Percentiles rank a stretch among this genome's conserved stretches.
Evolutionary conservation across 2,329 filamentous ascomycete species (phyloP).

Genomic region (Venturia nashicola): DNA sequence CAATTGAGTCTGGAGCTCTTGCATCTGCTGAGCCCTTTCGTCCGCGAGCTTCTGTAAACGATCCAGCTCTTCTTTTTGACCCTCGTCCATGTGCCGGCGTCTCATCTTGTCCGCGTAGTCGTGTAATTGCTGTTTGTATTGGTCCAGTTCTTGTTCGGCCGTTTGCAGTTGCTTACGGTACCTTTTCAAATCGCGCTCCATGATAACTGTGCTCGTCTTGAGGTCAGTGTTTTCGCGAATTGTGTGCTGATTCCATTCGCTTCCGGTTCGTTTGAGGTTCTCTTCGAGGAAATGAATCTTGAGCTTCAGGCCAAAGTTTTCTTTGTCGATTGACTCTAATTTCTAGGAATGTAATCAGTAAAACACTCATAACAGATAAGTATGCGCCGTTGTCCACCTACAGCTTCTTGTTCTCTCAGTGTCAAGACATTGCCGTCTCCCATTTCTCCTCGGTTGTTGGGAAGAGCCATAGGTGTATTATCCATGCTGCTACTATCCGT

Average conservation of each 20-base stretch:
- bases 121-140: constrained; percentile 67
- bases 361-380: neutral
- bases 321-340: constrained; percentile 93
- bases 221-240: constrained; percentile 92
- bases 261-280: constrained; percentile 72
- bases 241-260: constrained; percentile 78
- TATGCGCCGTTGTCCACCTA: constrained; percentile 26
- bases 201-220: constrained; percentile 82
- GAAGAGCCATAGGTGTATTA: constrained; percentile 67
- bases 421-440: constrained; percentile 76
- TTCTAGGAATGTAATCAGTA: constrained; percentile 30
- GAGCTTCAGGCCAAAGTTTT: constrained; percentile 92
- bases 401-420: constrained; percentile 84
- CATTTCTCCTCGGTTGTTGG: constrained; percentile 50
- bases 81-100: constrained; percentile 60
- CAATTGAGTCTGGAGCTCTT: constrained; percentile 17
- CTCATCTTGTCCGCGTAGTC: constrained; percentile 76
- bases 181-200: constrained; percentile 74
- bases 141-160: constrained; percentile 78
- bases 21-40: constrained; percentile 26
- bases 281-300: constrained; percentile 97
- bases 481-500: constrained; percentile 62
- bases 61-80: constrained; percentile 50
- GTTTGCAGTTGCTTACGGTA: constrained; percentile 74
- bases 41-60: constrained; percentile 32